Evolutionary conservation across 345 rosid species (phyloP).

Genomic region (Hypericum perforatum): DNA sequence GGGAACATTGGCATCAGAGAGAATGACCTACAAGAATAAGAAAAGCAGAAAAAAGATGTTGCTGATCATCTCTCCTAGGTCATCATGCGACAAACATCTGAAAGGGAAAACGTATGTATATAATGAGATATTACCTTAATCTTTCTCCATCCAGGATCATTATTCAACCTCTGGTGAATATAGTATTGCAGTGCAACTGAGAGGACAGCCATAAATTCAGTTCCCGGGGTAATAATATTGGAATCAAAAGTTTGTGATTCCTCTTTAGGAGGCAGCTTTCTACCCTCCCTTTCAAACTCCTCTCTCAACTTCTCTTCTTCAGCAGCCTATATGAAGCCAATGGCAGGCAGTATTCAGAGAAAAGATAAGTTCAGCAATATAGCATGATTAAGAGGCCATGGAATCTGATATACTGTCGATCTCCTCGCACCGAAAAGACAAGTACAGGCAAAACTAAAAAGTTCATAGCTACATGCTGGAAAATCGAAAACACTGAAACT

Average conservation of each 20-base stretch:
- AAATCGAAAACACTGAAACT: no score
- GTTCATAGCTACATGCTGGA: neutral
- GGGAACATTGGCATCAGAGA: slow-evolving; percentile 98
- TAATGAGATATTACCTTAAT: slow-evolving; percentile 44
- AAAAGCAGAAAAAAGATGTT: slow-evolving; percentile 13
- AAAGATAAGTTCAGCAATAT: neutral
- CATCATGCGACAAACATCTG: neutral
- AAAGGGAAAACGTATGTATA: neutral
- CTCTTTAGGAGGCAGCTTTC: slow-evolving; percentile 65
- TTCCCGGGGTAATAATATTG: slow-evolving; percentile 94
- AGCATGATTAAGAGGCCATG: neutral
- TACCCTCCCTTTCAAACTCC: slow-evolving; percentile 85
- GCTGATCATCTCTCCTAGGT: neutral
- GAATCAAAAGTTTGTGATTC: slow-evolving; percentile 66
- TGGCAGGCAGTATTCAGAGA: neutral
- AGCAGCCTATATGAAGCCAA: slow-evolving; percentile 45
- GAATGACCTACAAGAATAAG: slow-evolving; percentile 61
- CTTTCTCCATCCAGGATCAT: slow-evolving; percentile 95
- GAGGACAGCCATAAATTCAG: slow-evolving; percentile 76
- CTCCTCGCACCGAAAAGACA: neutral
- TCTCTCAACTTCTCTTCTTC: slow-evolving; percentile 70
- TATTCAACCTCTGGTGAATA: slow-evolving; percentile 64
- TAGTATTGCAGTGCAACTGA: slow-evolving; percentile 83
- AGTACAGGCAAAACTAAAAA: neutral
- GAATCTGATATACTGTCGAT: no score